Evolutionary conservation across 306 rosid genomes (phyloP).

Genomic region (Rubus idaeus): DNA sequence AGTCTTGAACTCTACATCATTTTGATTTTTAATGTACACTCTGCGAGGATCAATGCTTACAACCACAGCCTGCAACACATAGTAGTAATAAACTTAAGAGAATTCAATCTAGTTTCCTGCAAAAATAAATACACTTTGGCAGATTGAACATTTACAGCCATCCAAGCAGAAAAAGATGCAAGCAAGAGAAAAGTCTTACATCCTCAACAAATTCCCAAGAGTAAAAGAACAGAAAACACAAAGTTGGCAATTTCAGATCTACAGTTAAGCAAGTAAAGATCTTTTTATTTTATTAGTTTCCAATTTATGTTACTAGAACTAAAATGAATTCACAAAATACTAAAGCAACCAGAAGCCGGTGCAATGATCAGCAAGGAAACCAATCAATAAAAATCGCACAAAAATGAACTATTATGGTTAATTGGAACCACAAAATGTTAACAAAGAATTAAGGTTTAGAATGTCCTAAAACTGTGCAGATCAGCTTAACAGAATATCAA

Average conservation of each 20-base stretch:
- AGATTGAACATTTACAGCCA: constrained; percentile 4
- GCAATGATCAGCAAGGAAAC: not conserved
- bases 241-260: not conserved
- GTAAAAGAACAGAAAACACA: not conserved
- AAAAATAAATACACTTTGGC: not conserved
- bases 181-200: not conserved
- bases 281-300: not conserved
- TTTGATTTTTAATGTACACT: constrained; percentile 64
- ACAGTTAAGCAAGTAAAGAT: not conserved
- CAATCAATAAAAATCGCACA: not conserved
- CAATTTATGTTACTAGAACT: not conserved
- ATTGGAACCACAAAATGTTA: not conserved
- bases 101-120: constrained; percentile 6
- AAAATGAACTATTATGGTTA: not conserved
- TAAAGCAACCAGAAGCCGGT: not conserved
- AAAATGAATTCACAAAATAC: not conserved
- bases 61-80: constrained; percentile 77
- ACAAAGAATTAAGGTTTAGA: too few species aligned
- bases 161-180: not conserved
- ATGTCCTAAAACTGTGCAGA: not conserved
- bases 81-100: constrained; percentile 15
- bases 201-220: not conserved
- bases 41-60: constrained; percentile 95
- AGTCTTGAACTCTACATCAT: constrained; percentile 73
- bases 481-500: not conserved